These are phyloP conservation scores for Climacium dendroides DNA, from an alignment of 225 moss, liverwort and hornwort genomes.

Conservation along the genomic window DNA sequence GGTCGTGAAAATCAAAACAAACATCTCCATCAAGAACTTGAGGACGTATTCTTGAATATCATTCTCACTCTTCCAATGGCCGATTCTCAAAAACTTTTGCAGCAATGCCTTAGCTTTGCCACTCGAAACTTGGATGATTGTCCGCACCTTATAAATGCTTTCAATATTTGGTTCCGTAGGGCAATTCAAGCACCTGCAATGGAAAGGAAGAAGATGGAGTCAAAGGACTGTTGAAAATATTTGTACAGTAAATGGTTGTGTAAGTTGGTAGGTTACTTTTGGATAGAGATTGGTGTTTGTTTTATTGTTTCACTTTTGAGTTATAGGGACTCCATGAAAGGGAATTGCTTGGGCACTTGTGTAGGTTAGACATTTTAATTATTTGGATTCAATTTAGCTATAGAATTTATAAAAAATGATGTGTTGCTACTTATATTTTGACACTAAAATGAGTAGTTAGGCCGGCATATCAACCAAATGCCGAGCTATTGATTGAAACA, in stretches of 20 bases:
- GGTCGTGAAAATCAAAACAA: constrained; percentile 49
- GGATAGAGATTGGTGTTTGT: not conserved
- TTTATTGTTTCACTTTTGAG: not conserved
- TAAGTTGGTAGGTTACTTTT: not conserved
- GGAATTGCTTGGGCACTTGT: not conserved
- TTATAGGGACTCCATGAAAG: not conserved
- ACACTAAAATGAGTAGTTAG: not conserved
- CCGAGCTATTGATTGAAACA: not conserved
- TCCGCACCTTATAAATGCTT: constrained; percentile 74
- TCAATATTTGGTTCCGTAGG: constrained; percentile 74
- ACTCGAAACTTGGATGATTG: constrained; percentile 77
- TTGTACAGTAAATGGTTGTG: not conserved
- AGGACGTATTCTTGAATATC: constrained; percentile 73
- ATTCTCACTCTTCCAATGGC: constrained; percentile 79
- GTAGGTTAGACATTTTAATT: not conserved
- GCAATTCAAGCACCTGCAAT: constrained; percentile 38
- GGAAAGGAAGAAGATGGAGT: constrained; percentile 5
- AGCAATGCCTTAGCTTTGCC: constrained; percentile 79
- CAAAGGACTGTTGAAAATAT: not conserved
- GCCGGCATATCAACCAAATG: not conserved
- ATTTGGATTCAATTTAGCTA: not conserved
- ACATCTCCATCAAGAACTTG: constrained; percentile 63
- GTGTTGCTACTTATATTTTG: not conserved
- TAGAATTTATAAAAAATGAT: not conserved
- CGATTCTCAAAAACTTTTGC: constrained; percentile 73